A percentile compares a stretch with the other conserved stretches of the same genome.
phyloP scores from a whole-genome alignment of 352 stramenopile genomes.

The Lagenidium giganteum region DNA sequence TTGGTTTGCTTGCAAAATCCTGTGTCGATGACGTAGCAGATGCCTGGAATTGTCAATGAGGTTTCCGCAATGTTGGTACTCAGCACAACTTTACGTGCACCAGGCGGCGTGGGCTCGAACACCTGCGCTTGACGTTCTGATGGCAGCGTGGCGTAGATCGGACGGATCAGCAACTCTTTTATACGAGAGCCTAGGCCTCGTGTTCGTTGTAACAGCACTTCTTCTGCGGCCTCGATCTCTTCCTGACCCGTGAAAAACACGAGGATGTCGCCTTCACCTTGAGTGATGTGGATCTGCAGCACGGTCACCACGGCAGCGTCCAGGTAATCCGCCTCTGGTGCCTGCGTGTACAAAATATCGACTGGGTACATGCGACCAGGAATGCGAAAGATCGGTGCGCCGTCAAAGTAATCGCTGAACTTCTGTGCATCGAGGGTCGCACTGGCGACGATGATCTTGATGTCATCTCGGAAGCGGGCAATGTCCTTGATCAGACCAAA shows the following conservation, averaged over 20 bases:
- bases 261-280: conserved; percentile 97
- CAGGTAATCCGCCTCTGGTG: conserved; percentile 98
- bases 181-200: conserved; percentile 95
- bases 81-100: conserved; percentile 97
- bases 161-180: conserved; percentile 97
- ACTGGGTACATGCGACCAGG: conserved; percentile 95
- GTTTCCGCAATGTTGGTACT: conserved; percentile 99
- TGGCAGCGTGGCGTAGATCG: conserved; percentile 98
- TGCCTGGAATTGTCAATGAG: conserved; percentile 98
- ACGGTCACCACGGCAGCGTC: conserved; percentile 98
- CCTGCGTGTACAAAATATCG: conserved; percentile 98
- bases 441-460: conserved; percentile 97
- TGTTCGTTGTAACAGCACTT: conserved; percentile 94
- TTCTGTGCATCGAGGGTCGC: conserved; percentile 98
- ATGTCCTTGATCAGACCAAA: conserved; percentile 99
- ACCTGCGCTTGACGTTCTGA: conserved; percentile 99
- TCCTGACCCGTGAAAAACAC: conserved; percentile 99
- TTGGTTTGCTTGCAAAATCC: conserved; percentile 99
- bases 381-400: conserved; percentile 98
- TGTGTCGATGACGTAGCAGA: conserved; percentile 99
- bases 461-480: conserved; percentile 92
- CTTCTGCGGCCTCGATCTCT: conserved; percentile 98
- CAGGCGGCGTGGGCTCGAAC: conserved; percentile 96
- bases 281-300: conserved; percentile 98
- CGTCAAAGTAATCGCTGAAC: conserved; percentile 99